Evolutionary conservation across 1,284 basidiomycete genomes (phyloP).

Genomic region (Leccinum fuscescens): DNA sequence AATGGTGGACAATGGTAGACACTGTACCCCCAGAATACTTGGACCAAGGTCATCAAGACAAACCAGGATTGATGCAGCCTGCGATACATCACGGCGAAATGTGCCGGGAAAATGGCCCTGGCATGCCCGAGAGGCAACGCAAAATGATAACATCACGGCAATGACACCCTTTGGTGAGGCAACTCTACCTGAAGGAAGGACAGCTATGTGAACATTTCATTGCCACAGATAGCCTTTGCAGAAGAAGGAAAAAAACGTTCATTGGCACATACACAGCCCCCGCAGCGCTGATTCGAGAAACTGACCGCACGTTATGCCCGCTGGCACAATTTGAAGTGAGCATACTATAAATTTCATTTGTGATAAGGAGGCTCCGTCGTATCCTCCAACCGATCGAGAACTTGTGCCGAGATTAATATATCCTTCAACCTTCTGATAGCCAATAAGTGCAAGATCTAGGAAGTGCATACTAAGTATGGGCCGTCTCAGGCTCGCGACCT

Average conservation of each 20-base stretch:
- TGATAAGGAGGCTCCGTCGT: slow-evolving; percentile 1
- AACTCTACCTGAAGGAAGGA: slow-evolving; percentile 1
- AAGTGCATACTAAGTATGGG: background rate
- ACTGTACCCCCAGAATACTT: slow-evolving; percentile 24
- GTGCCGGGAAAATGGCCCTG: slow-evolving; percentile 11
- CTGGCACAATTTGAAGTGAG: slow-evolving; percentile 6
- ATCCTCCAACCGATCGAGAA: slow-evolving; percentile 20
- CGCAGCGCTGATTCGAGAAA: background rate
- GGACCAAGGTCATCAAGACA: background rate
- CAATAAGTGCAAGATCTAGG: slow-evolving; percentile 9
- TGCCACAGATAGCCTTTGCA: slow-evolving; percentile 8
- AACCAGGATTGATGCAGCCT: slow-evolving; percentile 15
- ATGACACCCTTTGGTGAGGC: slow-evolving; percentile 1
- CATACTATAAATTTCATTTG: slow-evolving; percentile 17
- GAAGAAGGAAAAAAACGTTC: background rate
- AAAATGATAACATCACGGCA: slow-evolving; percentile 11
- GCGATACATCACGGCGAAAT: slow-evolving; percentile 12
- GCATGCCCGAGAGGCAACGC: slow-evolving; percentile 11
- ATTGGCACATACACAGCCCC: background rate
- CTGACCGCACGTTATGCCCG: slow-evolving; percentile 2
- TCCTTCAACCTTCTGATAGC: slow-evolving; percentile 19
- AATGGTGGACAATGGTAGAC: background rate
- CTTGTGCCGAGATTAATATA: slow-evolving; percentile 21
- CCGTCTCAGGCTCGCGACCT: slow-evolving; percentile 3
- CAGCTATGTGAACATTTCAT: slow-evolving; percentile 11